These are phyloP conservation scores for Gaultheria prostrata DNA, from an alignment of 148 eudicot species.

Conservation along the genomic window DNA sequence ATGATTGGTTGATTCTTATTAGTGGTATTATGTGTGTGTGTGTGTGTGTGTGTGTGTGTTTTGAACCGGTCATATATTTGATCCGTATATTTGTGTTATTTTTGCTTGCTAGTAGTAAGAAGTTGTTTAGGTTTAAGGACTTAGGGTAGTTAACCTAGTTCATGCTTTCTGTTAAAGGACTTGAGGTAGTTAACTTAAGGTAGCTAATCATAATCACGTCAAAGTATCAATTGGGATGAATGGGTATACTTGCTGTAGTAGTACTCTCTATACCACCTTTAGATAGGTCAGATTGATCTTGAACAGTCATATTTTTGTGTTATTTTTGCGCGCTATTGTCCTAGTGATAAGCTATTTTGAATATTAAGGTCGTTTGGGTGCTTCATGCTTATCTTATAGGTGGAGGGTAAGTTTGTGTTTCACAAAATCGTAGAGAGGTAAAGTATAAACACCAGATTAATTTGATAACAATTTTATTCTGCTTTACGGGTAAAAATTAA, in stretches of 20 bases:
- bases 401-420: not conserved
- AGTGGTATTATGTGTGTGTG: too few relatives aligned
- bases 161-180: not conserved
- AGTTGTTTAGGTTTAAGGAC: not conserved
- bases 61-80: not conserved
- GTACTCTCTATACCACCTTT: not conserved
- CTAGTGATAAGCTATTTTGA: not conserved
- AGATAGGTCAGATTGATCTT: not conserved
- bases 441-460: too few relatives aligned
- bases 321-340: not conserved
- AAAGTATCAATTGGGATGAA: not conserved
- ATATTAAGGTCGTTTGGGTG: not conserved
- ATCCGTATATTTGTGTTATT: not conserved
- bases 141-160: not conserved
- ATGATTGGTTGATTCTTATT: too few relatives aligned
- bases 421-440: not conserved
- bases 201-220: not conserved
- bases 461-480: not conserved
- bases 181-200: not conserved
- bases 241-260: too few relatives aligned
- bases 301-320: not conserved
- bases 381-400: not conserved
- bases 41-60: too few relatives aligned
- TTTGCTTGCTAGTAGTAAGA: not conserved
- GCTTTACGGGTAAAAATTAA: not conserved